Conservation (phyloP, 148 eudicot species). For the Fagopyrum homotropicum region DNA sequence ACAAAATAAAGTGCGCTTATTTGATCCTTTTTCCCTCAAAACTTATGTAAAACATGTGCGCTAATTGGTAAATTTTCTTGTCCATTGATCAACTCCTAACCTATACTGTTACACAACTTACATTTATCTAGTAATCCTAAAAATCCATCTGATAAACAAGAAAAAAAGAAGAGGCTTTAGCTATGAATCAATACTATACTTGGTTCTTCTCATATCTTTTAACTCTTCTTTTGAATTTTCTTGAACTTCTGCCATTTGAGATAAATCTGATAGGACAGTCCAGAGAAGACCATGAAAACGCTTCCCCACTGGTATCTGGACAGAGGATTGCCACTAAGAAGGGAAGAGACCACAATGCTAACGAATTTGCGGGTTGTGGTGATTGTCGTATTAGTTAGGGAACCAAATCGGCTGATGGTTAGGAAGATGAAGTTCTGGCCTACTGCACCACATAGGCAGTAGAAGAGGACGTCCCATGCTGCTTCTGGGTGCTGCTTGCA, state of each 20-base stretch:
- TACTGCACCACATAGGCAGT: constrained; percentile 89
- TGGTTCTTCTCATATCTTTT: constrained; percentile 32
- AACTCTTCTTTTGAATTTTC: constrained; percentile 68
- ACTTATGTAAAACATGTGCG: neutral
- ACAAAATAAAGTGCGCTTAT: constrained; percentile 55
- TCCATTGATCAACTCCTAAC: neutral
- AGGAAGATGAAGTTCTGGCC: constrained; percentile 94
- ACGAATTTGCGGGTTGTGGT: constrained; percentile 97
- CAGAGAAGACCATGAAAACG: constrained; percentile 85
- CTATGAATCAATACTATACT: neutral
- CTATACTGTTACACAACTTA: neutral
- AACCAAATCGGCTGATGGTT: constrained; percentile 92
- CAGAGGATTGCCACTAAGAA: constrained; percentile 85
- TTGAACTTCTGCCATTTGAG: constrained; percentile 82
- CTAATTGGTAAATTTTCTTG: neutral
- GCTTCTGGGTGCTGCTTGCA: constrained; percentile 93
- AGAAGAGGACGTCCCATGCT: constrained; percentile 86
- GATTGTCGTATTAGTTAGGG: constrained; percentile 93
- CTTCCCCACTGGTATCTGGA: constrained; percentile 85
- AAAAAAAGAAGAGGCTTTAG: neutral
- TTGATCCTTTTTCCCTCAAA: neutral
- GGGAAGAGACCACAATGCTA: constrained; percentile 70
- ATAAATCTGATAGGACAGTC: constrained; percentile 90
- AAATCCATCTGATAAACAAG: neutral
- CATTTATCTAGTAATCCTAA: constrained; percentile 8